Evolutionary conservation across 2,329 filamentous ascomycete species (phyloP).

Genomic region (Aspergillus luchuensis): DNA sequence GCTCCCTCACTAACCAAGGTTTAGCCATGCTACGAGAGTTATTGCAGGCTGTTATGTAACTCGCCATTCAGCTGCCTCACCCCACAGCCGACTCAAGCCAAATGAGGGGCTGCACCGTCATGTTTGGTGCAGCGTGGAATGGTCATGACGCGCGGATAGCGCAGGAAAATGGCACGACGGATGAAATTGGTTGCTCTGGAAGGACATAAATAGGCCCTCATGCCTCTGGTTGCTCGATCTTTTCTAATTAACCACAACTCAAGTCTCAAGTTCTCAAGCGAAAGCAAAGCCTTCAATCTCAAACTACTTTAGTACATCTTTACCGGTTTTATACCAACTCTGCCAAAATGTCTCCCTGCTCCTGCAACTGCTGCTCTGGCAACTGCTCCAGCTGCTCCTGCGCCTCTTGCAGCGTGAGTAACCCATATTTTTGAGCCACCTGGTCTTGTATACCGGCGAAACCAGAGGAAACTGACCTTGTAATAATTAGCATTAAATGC

Average conservation of each 20-base stretch:
- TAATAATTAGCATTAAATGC: not conserved
- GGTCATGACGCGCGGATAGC: not conserved
- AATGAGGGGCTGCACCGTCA: not conserved
- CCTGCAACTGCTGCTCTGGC: slow-evolving; percentile 16
- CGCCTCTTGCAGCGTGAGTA: slow-evolving; percentile 13
- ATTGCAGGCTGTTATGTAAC: not conserved
- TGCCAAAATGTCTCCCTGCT: slow-evolving; percentile 16
- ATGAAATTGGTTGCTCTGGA: not conserved
- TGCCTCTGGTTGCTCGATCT: not conserved
- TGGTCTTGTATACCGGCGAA: too few species aligned
- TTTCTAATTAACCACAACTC: not conserved
- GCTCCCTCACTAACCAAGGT: not conserved
- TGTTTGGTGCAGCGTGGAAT: not conserved
- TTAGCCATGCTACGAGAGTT: not conserved
- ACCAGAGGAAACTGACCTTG: not conserved
- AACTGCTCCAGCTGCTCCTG: slow-evolving; percentile 16
- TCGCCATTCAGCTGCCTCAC: not conserved
- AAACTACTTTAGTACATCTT: not conserved
- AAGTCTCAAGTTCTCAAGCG: not conserved
- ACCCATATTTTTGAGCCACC: not conserved
- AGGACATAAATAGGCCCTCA: slow-evolving; percentile 5
- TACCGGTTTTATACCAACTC: not conserved
- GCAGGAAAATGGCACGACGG: not conserved
- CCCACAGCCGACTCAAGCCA: not conserved
- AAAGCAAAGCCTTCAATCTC: not conserved